Evolutionary conservation across 164 flowering plant genomes (phyloP).

Genomic region (Nelumbo lutea): DNA sequence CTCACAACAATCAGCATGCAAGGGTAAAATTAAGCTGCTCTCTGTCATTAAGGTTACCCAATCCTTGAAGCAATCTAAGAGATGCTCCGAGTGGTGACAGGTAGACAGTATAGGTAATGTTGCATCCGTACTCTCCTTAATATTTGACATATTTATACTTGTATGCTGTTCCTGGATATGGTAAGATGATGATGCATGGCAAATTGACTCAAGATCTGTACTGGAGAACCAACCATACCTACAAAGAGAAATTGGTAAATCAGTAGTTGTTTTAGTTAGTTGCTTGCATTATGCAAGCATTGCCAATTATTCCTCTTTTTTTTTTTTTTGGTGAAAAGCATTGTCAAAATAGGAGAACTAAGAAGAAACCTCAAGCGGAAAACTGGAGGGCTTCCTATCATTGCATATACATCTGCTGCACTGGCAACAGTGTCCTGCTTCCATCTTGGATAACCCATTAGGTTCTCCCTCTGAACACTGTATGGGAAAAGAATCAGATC

Average conservation of each 20-base stretch:
- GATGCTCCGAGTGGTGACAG: conserved; percentile 19
- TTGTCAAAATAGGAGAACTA: neutral
- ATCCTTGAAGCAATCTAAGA: conserved; percentile 14
- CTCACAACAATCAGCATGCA: conserved; percentile 14
- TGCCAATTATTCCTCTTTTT: neutral
- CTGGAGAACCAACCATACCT: conserved; percentile 94
- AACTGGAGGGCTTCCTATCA: conserved; percentile 68
- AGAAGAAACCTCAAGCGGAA: conserved; percentile 78
- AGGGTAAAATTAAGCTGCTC: conserved; percentile 9
- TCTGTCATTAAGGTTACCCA: conserved; percentile 19
- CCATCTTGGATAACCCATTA: conserved; percentile 59
- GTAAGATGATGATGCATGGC: conserved; percentile 21
- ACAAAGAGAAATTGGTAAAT: conserved; percentile 16
- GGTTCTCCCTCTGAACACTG: conserved; percentile 48
- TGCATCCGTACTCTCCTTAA: conserved; percentile 20
- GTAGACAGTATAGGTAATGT: conserved; percentile 14
- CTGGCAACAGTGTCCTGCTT: conserved; percentile 58
- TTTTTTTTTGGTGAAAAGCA: too few relatives aligned
- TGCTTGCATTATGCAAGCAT: neutral
- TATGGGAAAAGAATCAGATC: conserved; percentile 82
- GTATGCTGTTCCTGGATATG: conserved; percentile 15
- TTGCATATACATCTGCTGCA: conserved; percentile 77
- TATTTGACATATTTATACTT: conserved; percentile 12
- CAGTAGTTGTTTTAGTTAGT: neutral
- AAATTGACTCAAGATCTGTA: conserved; percentile 29